Percentiles rank a stretch among this genome's conserved stretches.
Evolutionary conservation across 805 yeast genomes (phyloP).

Genomic region (Schizosaccharomyces octosporus): DNA sequence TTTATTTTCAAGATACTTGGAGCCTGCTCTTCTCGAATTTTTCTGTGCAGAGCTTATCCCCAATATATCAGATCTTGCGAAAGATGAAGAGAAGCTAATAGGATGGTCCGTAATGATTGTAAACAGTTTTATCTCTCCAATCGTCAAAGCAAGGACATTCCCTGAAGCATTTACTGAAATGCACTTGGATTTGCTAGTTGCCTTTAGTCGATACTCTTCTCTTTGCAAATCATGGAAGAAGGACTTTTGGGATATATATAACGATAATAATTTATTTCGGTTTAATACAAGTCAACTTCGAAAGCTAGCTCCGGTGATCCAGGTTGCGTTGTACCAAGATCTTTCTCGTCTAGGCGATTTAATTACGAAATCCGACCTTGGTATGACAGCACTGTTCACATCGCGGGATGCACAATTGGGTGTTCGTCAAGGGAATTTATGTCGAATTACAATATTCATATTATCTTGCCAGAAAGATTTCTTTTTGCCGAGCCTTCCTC

Average conservation of each 20-base stretch:
- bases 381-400: slow-evolving; percentile 35
- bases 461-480: neutral
- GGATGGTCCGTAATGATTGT: slow-evolving; percentile 22
- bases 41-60: slow-evolving; percentile 14
- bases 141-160: slow-evolving; percentile 22
- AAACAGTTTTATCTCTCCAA: slow-evolving; percentile 28
- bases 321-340: slow-evolving; percentile 43
- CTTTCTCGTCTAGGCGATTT: slow-evolving; percentile 9
- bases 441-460: slow-evolving; percentile 16
- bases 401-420: slow-evolving; percentile 51
- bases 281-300: slow-evolving; percentile 12
- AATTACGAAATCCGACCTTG: neutral
- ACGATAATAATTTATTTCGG: slow-evolving; percentile 34
- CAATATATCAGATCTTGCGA: slow-evolving; percentile 19
- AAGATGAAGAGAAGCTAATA: slow-evolving; percentile 31
- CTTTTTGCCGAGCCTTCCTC: neutral
- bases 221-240: slow-evolving; percentile 37
- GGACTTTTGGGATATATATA: slow-evolving; percentile 35
- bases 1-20: neutral
- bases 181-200: slow-evolving; percentile 22
- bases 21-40: neutral
- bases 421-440: slow-evolving; percentile 26
- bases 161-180: slow-evolving; percentile 18
- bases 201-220: slow-evolving; percentile 13
- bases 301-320: slow-evolving; percentile 28